Conservation (phyloP, 1,139 yeast species). For the Arxiozyma bovina region DNA sequence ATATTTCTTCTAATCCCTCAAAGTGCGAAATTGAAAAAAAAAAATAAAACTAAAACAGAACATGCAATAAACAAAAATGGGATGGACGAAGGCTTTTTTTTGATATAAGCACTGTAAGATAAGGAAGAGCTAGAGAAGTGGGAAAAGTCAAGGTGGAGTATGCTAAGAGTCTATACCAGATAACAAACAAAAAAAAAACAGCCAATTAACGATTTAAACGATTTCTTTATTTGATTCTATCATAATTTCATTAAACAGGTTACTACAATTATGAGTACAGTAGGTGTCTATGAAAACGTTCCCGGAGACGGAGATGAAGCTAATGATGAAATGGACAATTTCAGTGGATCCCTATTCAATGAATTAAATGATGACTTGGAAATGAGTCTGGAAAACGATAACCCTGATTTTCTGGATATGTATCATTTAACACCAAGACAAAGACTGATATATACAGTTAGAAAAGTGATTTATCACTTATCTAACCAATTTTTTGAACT, state of each 20-base stretch:
- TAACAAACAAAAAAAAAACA: background rate
- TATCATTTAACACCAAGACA: constrained; percentile 29
- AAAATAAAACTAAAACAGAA: background rate
- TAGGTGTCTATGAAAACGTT: background rate
- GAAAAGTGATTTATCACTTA: constrained; percentile 11
- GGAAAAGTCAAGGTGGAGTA: background rate
- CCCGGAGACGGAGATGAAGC: background rate
- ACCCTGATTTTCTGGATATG: constrained; percentile 27
- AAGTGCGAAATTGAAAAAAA: background rate
- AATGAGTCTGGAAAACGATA: constrained; percentile 13
- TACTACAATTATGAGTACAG: background rate
- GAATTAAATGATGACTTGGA: constrained; percentile 9
- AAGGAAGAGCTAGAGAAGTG: background rate
- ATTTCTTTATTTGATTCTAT: too few relatives aligned
- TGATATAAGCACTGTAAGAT: too few relatives aligned
- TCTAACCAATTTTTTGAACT: constrained; percentile 15
- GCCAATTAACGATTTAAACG: background rate
- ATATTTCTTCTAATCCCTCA: background rate
- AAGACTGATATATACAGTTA: constrained; percentile 19
- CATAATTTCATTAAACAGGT: background rate
- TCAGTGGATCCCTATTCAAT: constrained; percentile 7
- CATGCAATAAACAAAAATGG: background rate
- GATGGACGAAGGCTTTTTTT: background rate
- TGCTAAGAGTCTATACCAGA: too few relatives aligned
- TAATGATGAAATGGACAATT: constrained; percentile 7